Conservation (phyloP, 192 early-diverging fungal genomes). For the Rhizophagus prolifer region DNA sequence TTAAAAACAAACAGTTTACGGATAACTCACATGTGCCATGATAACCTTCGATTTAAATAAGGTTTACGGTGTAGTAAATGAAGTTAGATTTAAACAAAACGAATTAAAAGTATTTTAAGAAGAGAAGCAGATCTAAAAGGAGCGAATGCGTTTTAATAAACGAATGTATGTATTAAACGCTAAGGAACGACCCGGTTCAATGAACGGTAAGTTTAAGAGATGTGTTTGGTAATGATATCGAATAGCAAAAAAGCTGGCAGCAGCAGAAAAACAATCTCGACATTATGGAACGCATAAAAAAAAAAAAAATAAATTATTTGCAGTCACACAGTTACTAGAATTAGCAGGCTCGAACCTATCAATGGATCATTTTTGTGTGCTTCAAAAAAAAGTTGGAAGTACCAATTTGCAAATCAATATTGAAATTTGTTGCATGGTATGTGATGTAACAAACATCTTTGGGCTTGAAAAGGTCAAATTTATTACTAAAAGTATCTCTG, state of each 20-base stretch:
- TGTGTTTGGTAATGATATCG: background rate
- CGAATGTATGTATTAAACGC: background rate
- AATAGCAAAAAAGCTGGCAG: background rate
- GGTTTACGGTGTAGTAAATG: background rate
- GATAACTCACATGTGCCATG: conserved; percentile 15
- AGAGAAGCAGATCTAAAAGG: conserved; percentile 3
- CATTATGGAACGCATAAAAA: conserved; percentile 2
- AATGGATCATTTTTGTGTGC: background rate
- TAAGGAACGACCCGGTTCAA: background rate
- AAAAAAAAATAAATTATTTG: background rate
- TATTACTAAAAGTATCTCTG: background rate
- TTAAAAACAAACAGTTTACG: background rate
- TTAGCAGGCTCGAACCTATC: background rate
- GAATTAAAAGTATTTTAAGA: conserved; percentile 25
- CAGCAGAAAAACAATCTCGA: background rate
- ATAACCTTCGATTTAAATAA: background rate
- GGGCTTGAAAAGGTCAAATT: background rate
- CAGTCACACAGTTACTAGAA: background rate
- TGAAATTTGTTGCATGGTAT: background rate
- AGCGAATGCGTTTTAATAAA: background rate
- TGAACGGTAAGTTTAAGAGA: background rate
- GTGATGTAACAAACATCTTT: too few relatives aligned
- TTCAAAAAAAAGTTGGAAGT: background rate
- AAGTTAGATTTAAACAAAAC: conserved; percentile 1
- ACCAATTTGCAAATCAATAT: too few relatives aligned